These are phyloP conservation scores for Hymenoscyphus salicellus DNA, from an alignment of 2,329 filamentous ascomycete genomes.

Conservation along the genomic window DNA sequence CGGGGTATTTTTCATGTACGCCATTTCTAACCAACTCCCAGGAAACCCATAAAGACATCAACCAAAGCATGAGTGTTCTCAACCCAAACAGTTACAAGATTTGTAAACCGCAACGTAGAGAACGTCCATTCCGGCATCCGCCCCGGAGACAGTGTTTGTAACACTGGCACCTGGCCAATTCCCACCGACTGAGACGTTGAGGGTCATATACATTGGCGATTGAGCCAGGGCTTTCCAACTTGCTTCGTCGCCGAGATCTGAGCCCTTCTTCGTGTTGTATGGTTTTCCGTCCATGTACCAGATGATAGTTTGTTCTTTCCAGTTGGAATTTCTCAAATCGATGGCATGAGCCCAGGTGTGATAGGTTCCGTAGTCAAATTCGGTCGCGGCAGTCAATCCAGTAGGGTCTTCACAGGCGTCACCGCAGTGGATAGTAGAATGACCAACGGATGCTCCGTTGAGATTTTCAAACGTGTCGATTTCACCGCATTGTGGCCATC, in stretches of 20 bases:
- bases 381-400: constrained; percentile 13
- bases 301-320: constrained; percentile 25
- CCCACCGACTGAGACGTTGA: constrained; percentile 29
- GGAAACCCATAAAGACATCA: neutral
- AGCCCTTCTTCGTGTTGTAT: constrained; percentile 18
- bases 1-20: constrained; percentile 2
- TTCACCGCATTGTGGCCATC: constrained; percentile 27
- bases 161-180: constrained; percentile 18
- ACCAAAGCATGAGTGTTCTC: neutral
- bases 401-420: constrained; percentile 19
- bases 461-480: constrained; percentile 31
- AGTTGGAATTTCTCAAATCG: constrained; percentile 21
- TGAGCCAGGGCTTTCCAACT: constrained; percentile 18
- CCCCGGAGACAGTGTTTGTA: constrained; percentile 18
- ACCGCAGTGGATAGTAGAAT: constrained; percentile 26
- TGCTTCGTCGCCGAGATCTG: constrained; percentile 19
- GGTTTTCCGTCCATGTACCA: constrained; percentile 26
- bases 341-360: constrained; percentile 28
- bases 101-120: constrained; percentile 26
- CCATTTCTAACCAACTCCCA: neutral
- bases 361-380: constrained; percentile 19
- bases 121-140: constrained; percentile 27
- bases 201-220: constrained; percentile 18
- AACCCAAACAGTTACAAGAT: neutral
- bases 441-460: constrained; percentile 18